Evolutionary conservation across 306 rosid species (phyloP).

Genomic region (Rosa lucieae): DNA sequence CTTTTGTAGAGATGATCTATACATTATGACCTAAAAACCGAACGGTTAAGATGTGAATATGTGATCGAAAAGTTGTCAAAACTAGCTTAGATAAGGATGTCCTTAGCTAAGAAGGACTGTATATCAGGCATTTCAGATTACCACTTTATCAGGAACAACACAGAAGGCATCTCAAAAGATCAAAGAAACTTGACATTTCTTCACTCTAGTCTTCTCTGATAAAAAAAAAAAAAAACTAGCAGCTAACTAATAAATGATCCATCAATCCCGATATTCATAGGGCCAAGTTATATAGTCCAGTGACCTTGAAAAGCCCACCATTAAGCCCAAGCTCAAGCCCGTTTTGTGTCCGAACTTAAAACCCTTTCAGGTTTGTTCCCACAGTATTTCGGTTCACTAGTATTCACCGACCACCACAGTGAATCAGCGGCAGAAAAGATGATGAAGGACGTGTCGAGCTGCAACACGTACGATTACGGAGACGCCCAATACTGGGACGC

Average conservation of each 20-base stretch:
- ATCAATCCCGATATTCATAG: too few species aligned
- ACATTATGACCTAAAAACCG: too few species aligned
- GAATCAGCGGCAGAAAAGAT: not conserved
- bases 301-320: not conserved
- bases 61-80: too few species aligned
- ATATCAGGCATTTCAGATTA: too few species aligned
- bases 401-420: not conserved
- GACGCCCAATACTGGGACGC: constrained; percentile 48
- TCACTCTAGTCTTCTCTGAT: not conserved
- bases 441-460: constrained; percentile 83
- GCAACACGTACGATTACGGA: constrained; percentile 83
- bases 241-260: too few species aligned
- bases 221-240: too few species aligned
- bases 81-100: too few species aligned
- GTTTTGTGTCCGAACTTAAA: not conserved
- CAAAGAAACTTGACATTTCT: constrained; percentile 5
- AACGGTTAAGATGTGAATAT: too few species aligned
- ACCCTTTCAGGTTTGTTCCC: not conserved
- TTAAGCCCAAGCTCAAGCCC: not conserved
- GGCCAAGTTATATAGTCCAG: too few species aligned
- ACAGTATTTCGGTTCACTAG: not conserved
- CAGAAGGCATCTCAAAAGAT: constrained; percentile 17
- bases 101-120: too few species aligned
- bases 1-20: too few species aligned
- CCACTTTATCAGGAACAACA: not conserved